Percentiles rank a stretch among this genome's conserved stretches.
These are phyloP conservation scores for Kwoniella shivajii DNA, from an alignment of 1,284 basidiomycete genomes.

Conservation along the genomic window DNA sequence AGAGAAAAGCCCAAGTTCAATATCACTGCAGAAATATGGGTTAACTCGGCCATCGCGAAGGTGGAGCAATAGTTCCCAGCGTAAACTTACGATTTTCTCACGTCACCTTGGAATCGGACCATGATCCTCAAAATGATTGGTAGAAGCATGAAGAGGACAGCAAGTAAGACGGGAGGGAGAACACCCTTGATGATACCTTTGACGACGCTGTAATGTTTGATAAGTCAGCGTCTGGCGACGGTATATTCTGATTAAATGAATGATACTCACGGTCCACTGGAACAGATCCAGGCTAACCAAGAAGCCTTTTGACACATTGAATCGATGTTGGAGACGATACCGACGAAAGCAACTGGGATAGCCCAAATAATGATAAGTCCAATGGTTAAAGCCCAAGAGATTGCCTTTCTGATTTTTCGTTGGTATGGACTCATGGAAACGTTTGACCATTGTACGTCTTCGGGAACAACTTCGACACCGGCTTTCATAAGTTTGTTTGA, in stretches of 20 bases:
- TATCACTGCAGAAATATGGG: slow-evolving; percentile 65
- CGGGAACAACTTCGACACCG: slow-evolving; percentile 66
- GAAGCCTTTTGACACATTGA: slow-evolving; percentile 65
- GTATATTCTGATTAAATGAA: slow-evolving; percentile 5
- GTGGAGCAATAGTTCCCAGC: slow-evolving; percentile 53
- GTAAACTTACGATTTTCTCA: slow-evolving; percentile 53
- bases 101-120: slow-evolving; percentile 49
- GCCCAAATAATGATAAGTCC: slow-evolving; percentile 60
- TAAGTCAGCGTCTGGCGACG: background rate
- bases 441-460: slow-evolving; percentile 90
- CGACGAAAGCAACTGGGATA: slow-evolving; percentile 75
- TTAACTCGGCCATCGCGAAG: slow-evolving; percentile 73
- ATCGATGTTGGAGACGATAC: slow-evolving; percentile 78
- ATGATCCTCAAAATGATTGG: slow-evolving; percentile 72
- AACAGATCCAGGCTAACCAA: slow-evolving; percentile 84
- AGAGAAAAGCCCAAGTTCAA: slow-evolving; percentile 89
- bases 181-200: slow-evolving; percentile 89
- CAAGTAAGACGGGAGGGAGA: slow-evolving; percentile 79
- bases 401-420: slow-evolving; percentile 55
- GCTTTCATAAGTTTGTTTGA: slow-evolving; percentile 59
- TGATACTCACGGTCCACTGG: slow-evolving; percentile 58
- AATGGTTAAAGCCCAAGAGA: slow-evolving; percentile 59
- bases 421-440: slow-evolving; percentile 59
- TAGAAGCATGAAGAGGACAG: slow-evolving; percentile 86
- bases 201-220: slow-evolving; percentile 51